phyloP scores from a whole-genome alignment of 2,329 filamentous ascomycete species.

The Podosphaera xanthii region DNA sequence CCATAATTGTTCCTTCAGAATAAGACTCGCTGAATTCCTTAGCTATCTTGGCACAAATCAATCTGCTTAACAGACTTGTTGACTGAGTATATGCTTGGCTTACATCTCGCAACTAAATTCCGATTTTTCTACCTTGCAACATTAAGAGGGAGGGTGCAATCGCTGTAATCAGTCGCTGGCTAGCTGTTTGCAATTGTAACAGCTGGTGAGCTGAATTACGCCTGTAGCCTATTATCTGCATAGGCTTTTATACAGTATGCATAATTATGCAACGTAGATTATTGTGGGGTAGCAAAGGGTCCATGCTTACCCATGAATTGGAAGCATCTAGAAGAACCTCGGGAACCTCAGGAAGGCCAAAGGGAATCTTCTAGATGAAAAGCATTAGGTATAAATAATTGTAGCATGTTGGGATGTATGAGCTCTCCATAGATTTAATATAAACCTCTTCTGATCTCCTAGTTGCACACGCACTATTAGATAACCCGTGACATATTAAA shows the following conservation, averaged over 20 bases:
- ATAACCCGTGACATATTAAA: background rate
- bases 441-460: background rate
- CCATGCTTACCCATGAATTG: no score
- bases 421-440: background rate
- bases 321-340: no score
- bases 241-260: no score
- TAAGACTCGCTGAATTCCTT: background rate
- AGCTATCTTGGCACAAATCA: background rate
- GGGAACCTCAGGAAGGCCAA: no score
- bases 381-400: no score
- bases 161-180: background rate
- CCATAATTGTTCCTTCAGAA: background rate
- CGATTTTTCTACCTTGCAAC: background rate
- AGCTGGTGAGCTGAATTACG: no score
- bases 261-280: no score
- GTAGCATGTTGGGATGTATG: no score
- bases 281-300: no score
- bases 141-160: background rate
- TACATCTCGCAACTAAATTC: constrained; percentile 1
- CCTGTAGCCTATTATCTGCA: no score
- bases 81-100: background rate
- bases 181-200: background rate
- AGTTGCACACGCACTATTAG: constrained; percentile 1
- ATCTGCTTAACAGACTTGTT: background rate
- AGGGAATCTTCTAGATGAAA: no score